Evolutionary conservation across 2,329 filamentous ascomycete species (phyloP), one percentile per base, ranked within the genome.

Genomic region (Chaetomiaceae sp.): DNA sequence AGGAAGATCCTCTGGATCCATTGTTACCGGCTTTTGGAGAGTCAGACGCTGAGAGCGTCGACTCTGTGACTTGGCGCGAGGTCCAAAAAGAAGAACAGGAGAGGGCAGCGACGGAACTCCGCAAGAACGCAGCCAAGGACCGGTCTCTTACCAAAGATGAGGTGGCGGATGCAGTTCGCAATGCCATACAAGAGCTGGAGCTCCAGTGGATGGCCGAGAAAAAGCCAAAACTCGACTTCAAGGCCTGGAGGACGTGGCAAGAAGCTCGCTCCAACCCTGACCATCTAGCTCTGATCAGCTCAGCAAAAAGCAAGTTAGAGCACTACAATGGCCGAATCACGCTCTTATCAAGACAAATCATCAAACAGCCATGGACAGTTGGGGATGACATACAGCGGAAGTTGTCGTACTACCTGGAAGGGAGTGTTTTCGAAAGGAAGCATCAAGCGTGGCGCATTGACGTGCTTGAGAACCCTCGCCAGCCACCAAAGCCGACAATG

Each of bases 241-340:
- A 76, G 53, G 86, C 86, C 0, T 77, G 80, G 62, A 67, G 64
- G 3, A 59, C 86, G 2, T 95, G 89, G 89, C 70, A 65, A 3
- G 59, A 74, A 34, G 80, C 80, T 27, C 79, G 75, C 46, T 72
- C 70, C 9, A 65, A 67, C 37, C 69, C 70, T 61, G 67, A 65
- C 59, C 70, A 71, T 29, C 66, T 69, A 11, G 51, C 57, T 1
- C 69, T 77, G 23, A 75, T 85, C 16, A 65, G 71, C 1, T 59
- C 62, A 7, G 73, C 78, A n/a, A 69, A 71, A 9, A 63, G 62
- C 5, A 63, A 71, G 4, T 72, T 81, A 9, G 64, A 70, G 4
- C 61, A 65, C 4, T 70, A 80, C 16, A 68, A 76, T 11, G 55
- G 62, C 2, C 81, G 85, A 9, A 72, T 92, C 27, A 64, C 66